Base-by-base conservation (phyloP, 768 basidiomycete species). In the Chlorophyllum brunneum region DNA sequence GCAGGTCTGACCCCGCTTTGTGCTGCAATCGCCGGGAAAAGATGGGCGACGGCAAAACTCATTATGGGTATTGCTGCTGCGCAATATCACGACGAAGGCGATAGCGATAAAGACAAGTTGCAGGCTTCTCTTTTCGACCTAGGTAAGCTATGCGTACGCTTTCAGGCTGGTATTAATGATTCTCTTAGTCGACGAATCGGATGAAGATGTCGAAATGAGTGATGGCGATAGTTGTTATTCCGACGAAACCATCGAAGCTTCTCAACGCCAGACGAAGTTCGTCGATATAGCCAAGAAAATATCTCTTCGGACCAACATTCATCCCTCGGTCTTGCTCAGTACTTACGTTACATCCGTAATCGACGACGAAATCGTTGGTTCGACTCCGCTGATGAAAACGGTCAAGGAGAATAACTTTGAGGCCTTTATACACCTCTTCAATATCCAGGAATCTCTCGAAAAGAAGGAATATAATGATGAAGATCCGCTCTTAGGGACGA, bases 1-100 rank as follows among this genome's bases (percentile, higher is more conserved):
- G 9, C n/a, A 79, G 80, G 76, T 15, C 67, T 67, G 34, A 78
- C 77, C 0, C 79, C 82, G 0, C 66, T 82, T 8, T 74, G 66
- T 48, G 75, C 79, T 16, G 82, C 82, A 0, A 54, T 82, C 10
- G 61, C 63, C 23, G 73, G 71, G 11, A 70, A 78, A 6, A 74
- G 70, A 16, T 86, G 82, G 82, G 67, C 72, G 4, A 80, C 81
- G 0, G 82, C 80, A 0, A 76, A 73, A n/a, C 65, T 83, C 5
- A 71, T 86, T n/a, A 59, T 84, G 20, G 76, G 78, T 1, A 82
- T 83, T 54, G 74, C 80, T 4, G 65, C 65, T 1, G 76, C 81
- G 9, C 83, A 86, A 60, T 79, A 80, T 54, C 67, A 74, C 16
- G 65, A 72, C 3, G 61, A 68, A 0, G 66, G 74, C 6, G 58